Evolutionary conservation across 1,139 yeast genomes (phyloP).

Genomic region (Wickerhamomyces sp.): DNA sequence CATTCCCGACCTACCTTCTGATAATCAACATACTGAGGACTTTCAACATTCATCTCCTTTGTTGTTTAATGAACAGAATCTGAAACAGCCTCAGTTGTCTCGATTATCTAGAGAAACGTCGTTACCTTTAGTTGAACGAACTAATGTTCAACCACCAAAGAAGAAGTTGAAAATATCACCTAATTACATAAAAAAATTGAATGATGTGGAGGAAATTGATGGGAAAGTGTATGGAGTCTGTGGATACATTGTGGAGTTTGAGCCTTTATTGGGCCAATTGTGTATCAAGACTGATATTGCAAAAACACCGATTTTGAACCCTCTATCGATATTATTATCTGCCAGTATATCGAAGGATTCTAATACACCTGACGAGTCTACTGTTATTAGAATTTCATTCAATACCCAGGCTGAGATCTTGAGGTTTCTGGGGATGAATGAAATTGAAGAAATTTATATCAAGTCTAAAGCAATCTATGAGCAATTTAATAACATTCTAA

Average conservation of each 20-base stretch:
- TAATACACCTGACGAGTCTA: slow-evolving; percentile 3
- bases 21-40: slow-evolving; percentile 5
- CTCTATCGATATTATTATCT: slow-evolving; percentile 7
- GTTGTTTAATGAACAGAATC: too few species aligned
- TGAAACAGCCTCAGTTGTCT: background rate
- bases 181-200: slow-evolving; percentile 4
- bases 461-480: slow-evolving; percentile 6
- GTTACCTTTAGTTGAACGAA: background rate
- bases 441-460: slow-evolving; percentile 17
- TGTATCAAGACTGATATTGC: slow-evolving; percentile 9
- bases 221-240: slow-evolving; percentile 10
- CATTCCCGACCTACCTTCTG: slow-evolving; percentile 6
- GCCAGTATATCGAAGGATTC: slow-evolving; percentile 1
- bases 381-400: slow-evolving; percentile 7
- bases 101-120: too few species aligned
- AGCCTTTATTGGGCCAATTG: slow-evolving; percentile 13
- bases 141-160: background rate
- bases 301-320: slow-evolving; percentile 9
- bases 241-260: slow-evolving; percentile 14
- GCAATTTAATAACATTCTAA: slow-evolving; percentile 5
- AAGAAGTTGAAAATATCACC: slow-evolving; percentile 1
- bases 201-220: slow-evolving; percentile 10
- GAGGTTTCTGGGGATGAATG: slow-evolving; percentile 13
- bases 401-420: slow-evolving; percentile 8
- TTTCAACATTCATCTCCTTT: background rate